A percentile compares a stretch with the other conserved stretches of the same genome.
phyloP scores from a whole-genome alignment of 192 early-diverging fungal species.

The Martensiomyces pterosporus region DNA sequence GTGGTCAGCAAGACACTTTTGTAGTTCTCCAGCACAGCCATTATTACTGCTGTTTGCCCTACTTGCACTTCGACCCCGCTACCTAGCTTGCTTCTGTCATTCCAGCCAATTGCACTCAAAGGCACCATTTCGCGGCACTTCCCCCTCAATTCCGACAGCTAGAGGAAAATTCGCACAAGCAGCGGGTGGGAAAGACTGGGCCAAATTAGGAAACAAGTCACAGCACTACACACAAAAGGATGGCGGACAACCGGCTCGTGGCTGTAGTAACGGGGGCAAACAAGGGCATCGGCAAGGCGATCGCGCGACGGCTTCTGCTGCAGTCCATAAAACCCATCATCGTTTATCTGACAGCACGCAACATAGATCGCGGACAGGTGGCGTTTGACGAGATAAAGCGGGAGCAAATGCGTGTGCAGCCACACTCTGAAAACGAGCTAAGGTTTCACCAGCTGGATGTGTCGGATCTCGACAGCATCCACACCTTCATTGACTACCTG shows the following conservation, averaged over 20 bases:
- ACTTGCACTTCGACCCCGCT: too few relatives aligned
- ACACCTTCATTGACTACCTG: constrained; percentile 34
- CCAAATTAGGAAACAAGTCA: too few relatives aligned
- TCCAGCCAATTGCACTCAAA: too few relatives aligned
- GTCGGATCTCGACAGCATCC: constrained; percentile 17
- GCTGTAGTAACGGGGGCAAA: constrained; percentile 47
- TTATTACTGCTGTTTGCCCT: too few relatives aligned
- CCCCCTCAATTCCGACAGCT: too few relatives aligned
- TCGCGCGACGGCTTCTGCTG: constrained; percentile 27
- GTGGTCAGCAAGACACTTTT: too few relatives aligned
- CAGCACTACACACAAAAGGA: constrained; percentile 2
- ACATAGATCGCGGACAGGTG: constrained; percentile 28
- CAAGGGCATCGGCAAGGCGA: constrained; percentile 46
- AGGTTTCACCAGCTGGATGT: constrained; percentile 51
- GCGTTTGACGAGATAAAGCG: constrained; percentile 42
- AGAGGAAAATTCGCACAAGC: too few relatives aligned
- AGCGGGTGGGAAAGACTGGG: too few relatives aligned
- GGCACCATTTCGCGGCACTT: too few relatives aligned
- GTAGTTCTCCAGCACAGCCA: too few relatives aligned
- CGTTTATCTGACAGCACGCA: constrained; percentile 45
- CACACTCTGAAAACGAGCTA: constrained; percentile 27
- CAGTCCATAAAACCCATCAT: constrained; percentile 32
- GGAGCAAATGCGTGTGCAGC: constrained; percentile 15
- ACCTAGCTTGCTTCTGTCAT: too few relatives aligned
- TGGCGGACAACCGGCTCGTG: constrained; percentile 30